These are phyloP conservation scores for Ligustrum vulgare DNA, from an alignment of 257 asterid species.

Conservation along the genomic window DNA sequence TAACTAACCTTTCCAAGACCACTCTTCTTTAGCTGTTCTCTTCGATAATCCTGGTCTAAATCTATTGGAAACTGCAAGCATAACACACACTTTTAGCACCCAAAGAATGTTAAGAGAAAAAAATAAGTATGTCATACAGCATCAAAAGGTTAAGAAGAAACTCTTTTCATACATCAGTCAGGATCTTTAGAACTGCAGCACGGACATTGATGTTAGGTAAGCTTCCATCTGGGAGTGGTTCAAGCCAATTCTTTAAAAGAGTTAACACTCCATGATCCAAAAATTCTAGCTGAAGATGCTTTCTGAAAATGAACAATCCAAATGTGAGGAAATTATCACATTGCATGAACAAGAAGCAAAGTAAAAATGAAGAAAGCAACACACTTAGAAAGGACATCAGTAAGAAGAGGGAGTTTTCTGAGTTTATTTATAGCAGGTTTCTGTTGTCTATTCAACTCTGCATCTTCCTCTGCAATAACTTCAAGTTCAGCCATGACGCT, in stretches of 20 bases:
- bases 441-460: constrained; percentile 71
- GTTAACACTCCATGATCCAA: constrained; percentile 89
- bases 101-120: constrained; percentile 15
- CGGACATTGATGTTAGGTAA: constrained; percentile 89
- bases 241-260: constrained; percentile 86
- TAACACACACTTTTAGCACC: constrained; percentile 28
- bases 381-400: constrained; percentile 85
- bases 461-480: constrained; percentile 92
- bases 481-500: constrained; percentile 95
- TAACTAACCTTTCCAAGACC: constrained; percentile 84
- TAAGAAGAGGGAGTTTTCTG: constrained; percentile 83
- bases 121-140: not conserved
- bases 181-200: constrained; percentile 77
- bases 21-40: constrained; percentile 84
- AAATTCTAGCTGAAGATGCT: constrained; percentile 92
- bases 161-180: constrained; percentile 62
- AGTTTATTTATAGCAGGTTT: constrained; percentile 89
- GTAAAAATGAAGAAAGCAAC: constrained; percentile 27
- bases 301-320: constrained; percentile 50
- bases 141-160: not conserved
- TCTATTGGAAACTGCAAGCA: constrained; percentile 85
- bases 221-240: constrained; percentile 98
- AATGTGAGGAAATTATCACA: constrained; percentile 17
- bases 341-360: constrained; percentile 7
- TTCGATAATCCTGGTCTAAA: constrained; percentile 74